These are phyloP conservation scores for Botrytis fabae DNA, from an alignment of 2,329 filamentous ascomycete species.

Conservation along the genomic window DNA sequence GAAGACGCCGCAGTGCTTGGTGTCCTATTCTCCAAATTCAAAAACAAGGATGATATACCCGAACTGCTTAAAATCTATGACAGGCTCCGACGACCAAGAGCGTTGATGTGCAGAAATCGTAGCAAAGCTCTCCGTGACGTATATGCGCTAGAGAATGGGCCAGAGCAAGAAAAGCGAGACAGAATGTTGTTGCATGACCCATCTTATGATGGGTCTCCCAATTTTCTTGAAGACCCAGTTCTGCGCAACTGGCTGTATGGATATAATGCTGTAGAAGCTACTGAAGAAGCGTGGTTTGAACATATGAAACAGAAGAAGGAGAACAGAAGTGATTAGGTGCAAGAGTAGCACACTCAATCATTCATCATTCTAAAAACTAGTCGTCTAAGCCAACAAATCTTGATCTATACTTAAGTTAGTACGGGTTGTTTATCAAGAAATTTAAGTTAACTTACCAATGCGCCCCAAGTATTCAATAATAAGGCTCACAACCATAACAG, in stretches of 20 bases:
- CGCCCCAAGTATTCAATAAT: neutral
- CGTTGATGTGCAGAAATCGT: constrained; percentile 9
- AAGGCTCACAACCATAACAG: neutral
- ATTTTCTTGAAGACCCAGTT: constrained; percentile 54
- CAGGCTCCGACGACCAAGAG: constrained; percentile 55
- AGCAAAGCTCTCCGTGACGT: constrained; percentile 2
- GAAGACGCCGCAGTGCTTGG: constrained; percentile 60
- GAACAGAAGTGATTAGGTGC: no score
- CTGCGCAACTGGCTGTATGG: constrained; percentile 63
- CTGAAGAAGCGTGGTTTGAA: neutral
- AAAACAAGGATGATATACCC: constrained; percentile 48
- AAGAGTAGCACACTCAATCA: no score
- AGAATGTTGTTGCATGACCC: constrained; percentile 25
- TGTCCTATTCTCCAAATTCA: constrained; percentile 48
- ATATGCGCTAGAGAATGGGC: constrained; percentile 23
- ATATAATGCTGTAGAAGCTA: constrained; percentile 52
- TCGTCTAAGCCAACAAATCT: neutral
- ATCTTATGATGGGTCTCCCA: constrained; percentile 26
- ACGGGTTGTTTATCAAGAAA: neutral
- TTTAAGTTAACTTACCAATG: neutral
- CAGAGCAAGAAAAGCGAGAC: constrained; percentile 22
- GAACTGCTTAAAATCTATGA: constrained; percentile 57
- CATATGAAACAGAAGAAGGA: neutral
- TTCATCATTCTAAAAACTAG: neutral
- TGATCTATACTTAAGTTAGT: neutral